Base-by-base conservation (phyloP, 192 early-diverging fungal genomes). In the Spinellus fusiger region DNA sequence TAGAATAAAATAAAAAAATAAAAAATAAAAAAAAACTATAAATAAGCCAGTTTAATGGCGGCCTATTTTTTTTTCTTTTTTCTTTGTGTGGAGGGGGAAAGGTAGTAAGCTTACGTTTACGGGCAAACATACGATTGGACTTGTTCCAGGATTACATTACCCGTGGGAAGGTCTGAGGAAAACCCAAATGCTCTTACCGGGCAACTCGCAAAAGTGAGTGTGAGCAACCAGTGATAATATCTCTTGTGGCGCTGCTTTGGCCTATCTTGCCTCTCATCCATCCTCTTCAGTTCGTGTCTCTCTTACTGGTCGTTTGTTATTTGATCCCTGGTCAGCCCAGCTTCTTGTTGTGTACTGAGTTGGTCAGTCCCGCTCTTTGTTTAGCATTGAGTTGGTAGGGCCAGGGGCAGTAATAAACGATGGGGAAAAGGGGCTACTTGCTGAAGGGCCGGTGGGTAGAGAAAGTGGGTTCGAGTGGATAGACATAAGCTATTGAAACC, bases 101-200 rank as follows among this genome's bases (percentile, higher is more conserved):
- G 64, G 64, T 59, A 49, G 32, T 50, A 66, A 66, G 64, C 64
- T 59, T 58, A 59, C 54, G 64, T 59, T 34, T 59, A 66, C 50
- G 64, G 64, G 64, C 50, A 66, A 66, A 66, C 64, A 66, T 52
- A 54, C 64, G 49, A 66, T 51, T 59, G 58, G 64, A 66, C 20
- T 66, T 49, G 40, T 66, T 66, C 64, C 58, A 59, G 50, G 48
- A 46, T 31, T 59, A 20, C 20, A 59, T 54, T 54, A 55, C 64
- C 64, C 64, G 51, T 66, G 64, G 64, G 64, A 66, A 66, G 64
- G 64, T 66, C 64, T 66, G 64, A 66, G 64, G 29, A 66, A 66
- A 66, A 40, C 64, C 64, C 38, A 56, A 66, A 66, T 58, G 35
- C 32, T 56, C 50, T 59, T 59, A 57, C 58, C 37, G 64, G 56